Base-by-base conservation (phyloP, 2,329 filamentous ascomycete species). In the Nannizziopsis arthrosporioides region DNA sequence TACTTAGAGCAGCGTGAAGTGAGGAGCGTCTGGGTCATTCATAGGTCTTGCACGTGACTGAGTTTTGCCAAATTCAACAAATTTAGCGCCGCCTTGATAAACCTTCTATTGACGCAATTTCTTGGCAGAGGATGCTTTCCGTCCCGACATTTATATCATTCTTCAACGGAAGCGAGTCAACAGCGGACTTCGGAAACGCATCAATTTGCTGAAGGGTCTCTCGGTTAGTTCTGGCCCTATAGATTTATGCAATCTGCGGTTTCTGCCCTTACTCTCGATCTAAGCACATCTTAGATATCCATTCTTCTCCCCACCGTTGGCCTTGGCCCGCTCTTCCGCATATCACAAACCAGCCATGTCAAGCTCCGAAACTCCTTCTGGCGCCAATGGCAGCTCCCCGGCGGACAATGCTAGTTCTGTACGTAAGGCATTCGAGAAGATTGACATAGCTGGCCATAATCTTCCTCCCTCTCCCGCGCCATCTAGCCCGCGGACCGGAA, bases 381-480 rank as follows among this genome's bases (percentile, higher is more conserved):
- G 31, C 22, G 31, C 42, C n/a, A 43, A 42, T 37, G 19, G 35
- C 27, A 31, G 41, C 17, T 43, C 44, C 36, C 32, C 36, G 11
- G 43, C 41, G 17, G 49, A 42, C 7, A 50, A 49, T 12, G 42
- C 32, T 10, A 49, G 32, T 37, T 40, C 51, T 27, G 37, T 51
- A 14, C 50, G 50, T 40, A 78, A 77, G 68, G 68, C 69, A 34
- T 70, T 80, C 52, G 65, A 74, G 38, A 75, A 79, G 56, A 73
- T 89, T 54, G 87, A 94, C 63, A 73, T 88, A 51, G 84, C 90
- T 60, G 87, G 87, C 37, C 84, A 93, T 68, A 74, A 89, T 60
- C 73, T 94, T 44, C 89, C 89, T 44, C 89, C 89, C 1, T 95
- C 92, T 6, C 92, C 92, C 1, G 87, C 92, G 18, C 88, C 90